A percentile compares a stretch with the other conserved stretches of the same genome.
These are phyloP conservation scores for Phytophthora crassamura DNA, from an alignment of 352 stramenopile genomes.

Conservation along the genomic window DNA sequence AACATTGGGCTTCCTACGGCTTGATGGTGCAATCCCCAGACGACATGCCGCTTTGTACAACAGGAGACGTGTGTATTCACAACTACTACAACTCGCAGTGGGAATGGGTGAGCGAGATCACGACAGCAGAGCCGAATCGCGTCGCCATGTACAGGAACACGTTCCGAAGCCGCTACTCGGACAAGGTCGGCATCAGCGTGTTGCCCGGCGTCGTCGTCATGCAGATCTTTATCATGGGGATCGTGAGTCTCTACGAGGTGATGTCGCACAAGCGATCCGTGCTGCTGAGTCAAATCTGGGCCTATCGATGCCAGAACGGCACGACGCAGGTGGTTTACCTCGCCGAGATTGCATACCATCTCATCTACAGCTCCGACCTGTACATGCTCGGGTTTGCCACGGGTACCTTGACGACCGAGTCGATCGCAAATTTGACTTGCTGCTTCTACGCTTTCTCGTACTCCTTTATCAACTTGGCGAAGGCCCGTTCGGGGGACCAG, in stretches of 20 bases:
- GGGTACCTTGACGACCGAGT: conserved; percentile 23
- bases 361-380: conserved; percentile 36
- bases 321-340: conserved; percentile 33
- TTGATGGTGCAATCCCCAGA: conserved; percentile 41
- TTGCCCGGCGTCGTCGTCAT: conserved; percentile 33
- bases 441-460: conserved; percentile 26
- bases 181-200: conserved; percentile 25
- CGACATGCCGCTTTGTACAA: conserved; percentile 34
- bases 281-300: conserved; percentile 39
- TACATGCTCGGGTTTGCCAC: conserved; percentile 33
- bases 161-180: conserved; percentile 25
- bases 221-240: conserved; percentile 41
- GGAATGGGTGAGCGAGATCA: conserved; percentile 28
- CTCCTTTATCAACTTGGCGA: conserved; percentile 18
- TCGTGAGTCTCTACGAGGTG: conserved; percentile 37
- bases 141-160: conserved; percentile 31
- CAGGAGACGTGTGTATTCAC: conserved; percentile 31
- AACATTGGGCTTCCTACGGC: conserved; percentile 29
- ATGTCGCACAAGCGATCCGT: conserved; percentile 38
- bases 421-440: conserved; percentile 12
- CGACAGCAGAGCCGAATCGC: conserved; percentile 10
- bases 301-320: conserved; percentile 36
- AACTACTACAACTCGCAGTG: conserved; percentile 44
- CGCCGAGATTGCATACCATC: conserved; percentile 29
- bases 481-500: conserved; percentile 13